Conservation (phyloP, 2,329 filamentous ascomycete genomes). For the Metarhizium guizhouense region DNA sequence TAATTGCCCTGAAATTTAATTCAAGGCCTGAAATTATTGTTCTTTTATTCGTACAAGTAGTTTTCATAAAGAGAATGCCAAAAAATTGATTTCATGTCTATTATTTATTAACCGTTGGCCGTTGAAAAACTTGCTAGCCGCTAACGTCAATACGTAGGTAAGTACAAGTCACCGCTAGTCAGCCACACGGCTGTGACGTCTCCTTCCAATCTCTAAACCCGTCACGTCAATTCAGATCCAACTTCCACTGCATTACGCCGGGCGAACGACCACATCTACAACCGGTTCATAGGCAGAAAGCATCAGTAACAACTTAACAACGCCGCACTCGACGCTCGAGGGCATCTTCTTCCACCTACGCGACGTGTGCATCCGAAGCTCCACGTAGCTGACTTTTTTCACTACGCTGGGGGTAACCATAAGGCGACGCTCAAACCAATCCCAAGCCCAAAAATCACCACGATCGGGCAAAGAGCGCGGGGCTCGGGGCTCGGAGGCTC, state of each 20-base stretch:
- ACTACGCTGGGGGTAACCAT: neutral
- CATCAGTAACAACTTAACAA: neutral
- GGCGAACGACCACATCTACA: conserved; percentile 1
- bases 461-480: neutral
- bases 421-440: neutral
- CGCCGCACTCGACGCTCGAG: neutral
- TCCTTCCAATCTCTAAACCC: conserved; percentile 9
- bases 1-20: neutral
- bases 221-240: conserved; percentile 7
- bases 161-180: conserved; percentile 9
- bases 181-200: conserved; percentile 10
- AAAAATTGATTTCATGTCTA: neutral
- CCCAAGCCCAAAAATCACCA: neutral
- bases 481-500: neutral
- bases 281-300: conserved; percentile 1
- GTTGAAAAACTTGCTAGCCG: neutral
- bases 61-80: no score
- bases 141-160: neutral
- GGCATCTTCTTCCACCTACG: neutral
- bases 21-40: neutral
- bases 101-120: neutral
- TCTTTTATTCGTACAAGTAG: no score
- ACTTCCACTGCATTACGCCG: neutral
- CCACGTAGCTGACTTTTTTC: neutral
- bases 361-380: neutral